These are phyloP conservation scores for Rhododendron kiyosumense DNA, from an alignment of 148 eudicot genomes.

Conservation along the genomic window DNA sequence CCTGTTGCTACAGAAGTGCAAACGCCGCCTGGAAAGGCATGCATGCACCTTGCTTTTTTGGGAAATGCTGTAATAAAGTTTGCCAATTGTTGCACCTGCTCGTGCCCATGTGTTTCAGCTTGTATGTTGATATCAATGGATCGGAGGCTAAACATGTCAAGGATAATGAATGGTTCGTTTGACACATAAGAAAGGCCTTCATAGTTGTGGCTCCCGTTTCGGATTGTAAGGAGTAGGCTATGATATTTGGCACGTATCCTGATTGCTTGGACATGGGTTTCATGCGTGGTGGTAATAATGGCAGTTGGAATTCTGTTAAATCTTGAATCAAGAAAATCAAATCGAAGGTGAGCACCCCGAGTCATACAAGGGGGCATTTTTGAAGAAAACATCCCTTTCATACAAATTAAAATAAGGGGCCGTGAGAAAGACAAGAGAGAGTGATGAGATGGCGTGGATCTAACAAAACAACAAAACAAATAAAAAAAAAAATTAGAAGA, in stretches of 20 bases:
- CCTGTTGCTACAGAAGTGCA: not conserved
- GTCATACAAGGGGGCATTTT: too few relatives aligned
- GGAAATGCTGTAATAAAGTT: not conserved
- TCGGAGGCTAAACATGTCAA: too few relatives aligned
- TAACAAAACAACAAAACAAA: too few relatives aligned
- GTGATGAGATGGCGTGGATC: too few relatives aligned
- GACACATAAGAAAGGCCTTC: not conserved
- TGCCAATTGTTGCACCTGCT: constrained; percentile 4
- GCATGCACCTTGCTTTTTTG: not conserved
- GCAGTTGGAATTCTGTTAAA: not conserved
- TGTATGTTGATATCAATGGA: not conserved
- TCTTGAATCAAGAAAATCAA: not conserved
- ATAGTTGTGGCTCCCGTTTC: not conserved
- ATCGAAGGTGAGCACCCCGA: too few relatives aligned
- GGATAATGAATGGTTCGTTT: not conserved
- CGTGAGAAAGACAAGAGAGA: too few relatives aligned
- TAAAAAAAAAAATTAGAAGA: too few relatives aligned
- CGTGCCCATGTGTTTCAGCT: not conserved
- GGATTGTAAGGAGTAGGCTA: not conserved
- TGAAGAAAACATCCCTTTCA: too few relatives aligned
- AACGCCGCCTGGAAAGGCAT: not conserved
- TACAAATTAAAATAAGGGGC: too few relatives aligned
- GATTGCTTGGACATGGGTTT: not conserved
- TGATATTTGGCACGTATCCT: not conserved
- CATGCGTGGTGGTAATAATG: not conserved